phyloP scores from a whole-genome alignment of 1,284 basidiomycete genomes.

The Cutaneotrichosporon sp. region DNA sequence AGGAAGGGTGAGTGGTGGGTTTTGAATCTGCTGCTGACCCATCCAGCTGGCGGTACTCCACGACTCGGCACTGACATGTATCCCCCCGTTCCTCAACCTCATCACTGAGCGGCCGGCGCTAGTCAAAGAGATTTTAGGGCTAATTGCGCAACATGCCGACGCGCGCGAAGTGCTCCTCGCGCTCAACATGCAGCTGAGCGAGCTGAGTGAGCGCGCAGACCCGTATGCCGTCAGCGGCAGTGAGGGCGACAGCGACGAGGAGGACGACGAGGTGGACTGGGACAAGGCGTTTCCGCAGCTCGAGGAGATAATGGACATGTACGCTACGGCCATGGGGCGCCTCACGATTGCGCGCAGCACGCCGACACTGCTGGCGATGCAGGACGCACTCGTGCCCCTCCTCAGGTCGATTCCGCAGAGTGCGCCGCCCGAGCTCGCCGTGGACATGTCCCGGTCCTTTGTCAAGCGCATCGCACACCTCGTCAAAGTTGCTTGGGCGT shows the following conservation, averaged over 20 bases:
- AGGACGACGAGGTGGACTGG: constrained; percentile 40
- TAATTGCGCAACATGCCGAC: constrained; percentile 17
- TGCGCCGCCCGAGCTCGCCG: constrained; percentile 10
- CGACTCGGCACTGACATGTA: constrained; percentile 16
- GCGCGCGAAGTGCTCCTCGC: constrained; percentile 34
- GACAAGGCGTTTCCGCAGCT: constrained; percentile 53
- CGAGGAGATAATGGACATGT: constrained; percentile 50
- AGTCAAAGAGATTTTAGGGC: constrained; percentile 12
- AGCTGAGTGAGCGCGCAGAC: constrained; percentile 27
- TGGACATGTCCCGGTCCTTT: constrained; percentile 17
- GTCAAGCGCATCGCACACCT: constrained; percentile 14
- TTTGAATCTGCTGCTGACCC: background rate
- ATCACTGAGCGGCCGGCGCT: background rate
- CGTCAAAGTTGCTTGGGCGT: constrained; percentile 23
- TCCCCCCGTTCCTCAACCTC: constrained; percentile 15
- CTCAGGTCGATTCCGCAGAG: constrained; percentile 16
- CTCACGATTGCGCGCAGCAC: constrained; percentile 27
- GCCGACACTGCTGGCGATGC: constrained; percentile 27
- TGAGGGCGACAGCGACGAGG: constrained; percentile 21
- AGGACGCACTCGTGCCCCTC: constrained; percentile 22
- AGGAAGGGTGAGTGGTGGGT: constrained; percentile 7
- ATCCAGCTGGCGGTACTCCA: constrained; percentile 12
- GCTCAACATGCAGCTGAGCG: constrained; percentile 23
- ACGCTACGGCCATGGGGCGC: constrained; percentile 21
- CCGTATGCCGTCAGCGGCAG: constrained; percentile 30